Base-by-base conservation (phyloP, 805 yeast genomes). In the Starmerella scarabaei region DNA sequence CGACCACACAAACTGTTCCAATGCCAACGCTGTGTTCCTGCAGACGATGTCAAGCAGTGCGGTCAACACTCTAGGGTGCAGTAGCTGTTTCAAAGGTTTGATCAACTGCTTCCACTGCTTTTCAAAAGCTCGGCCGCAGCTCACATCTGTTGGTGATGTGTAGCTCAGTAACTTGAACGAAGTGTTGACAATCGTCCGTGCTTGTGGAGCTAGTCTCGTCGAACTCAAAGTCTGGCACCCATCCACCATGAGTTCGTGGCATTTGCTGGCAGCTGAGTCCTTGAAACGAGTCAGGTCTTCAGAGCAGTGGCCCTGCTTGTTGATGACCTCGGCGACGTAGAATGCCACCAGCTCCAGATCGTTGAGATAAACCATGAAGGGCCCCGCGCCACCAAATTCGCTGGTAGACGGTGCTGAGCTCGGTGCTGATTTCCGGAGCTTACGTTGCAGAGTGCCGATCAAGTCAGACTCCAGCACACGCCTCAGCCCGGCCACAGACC, bases 291-390 rank as follows among this genome's bases (percentile, higher is more conserved):
- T n/a, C n/a, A n/a, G n/a, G n/a, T n/a, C n/a, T n/a, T n/a, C n/a
- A n/a, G n/a, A n/a, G n/a, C n/a, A n/a, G n/a, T n/a, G n/a, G n/a
- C n/a, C n/a, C 27, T 24, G 27, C 33, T 30, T 30, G 6, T 16
- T 17, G 29, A 72, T 47, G 35, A 71, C 69, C n/a, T 57, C 60
- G 8, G 60, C 56, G 26, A 80, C 64, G 52, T 82, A 80, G 6
- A 63, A 66, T 18, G 71, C 67, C 19, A 80, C 75, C 32, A 77
- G 61, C 9, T 78, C 73, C 4, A 85, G 64, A 1, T 93, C 77
- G 58, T 88, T 86, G 43, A 85, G 62, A 43, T 78, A 72, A 1
- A 81, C 62, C 30, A 84, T 61, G 53, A 74, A 85, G 14, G 81
- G 57, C 42, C 72, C 68, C 3, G 67, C 61, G 7, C 31, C 35